Evolutionary conservation across 1,284 basidiomycete species (phyloP).

Genomic region (Apiotrichum mycotoxinovorans): DNA sequence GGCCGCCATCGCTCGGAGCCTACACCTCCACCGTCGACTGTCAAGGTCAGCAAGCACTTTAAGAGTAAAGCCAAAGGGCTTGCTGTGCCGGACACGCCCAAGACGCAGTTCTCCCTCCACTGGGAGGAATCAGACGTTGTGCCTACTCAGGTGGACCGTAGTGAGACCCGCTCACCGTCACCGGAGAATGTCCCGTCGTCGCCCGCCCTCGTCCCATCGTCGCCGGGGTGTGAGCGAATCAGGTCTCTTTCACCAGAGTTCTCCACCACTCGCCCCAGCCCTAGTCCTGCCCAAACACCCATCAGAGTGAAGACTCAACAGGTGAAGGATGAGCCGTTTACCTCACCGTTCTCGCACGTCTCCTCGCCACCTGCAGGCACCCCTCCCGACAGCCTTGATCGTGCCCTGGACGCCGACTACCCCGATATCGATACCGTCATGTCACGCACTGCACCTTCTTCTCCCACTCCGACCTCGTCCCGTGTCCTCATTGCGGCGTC

Average conservation of each 20-base stretch:
- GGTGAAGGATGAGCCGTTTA: slow-evolving; percentile 8
- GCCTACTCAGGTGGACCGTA: not conserved
- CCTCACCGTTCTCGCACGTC: slow-evolving; percentile 13
- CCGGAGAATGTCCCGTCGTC: slow-evolving; percentile 14
- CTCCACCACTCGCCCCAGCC: slow-evolving; percentile 4
- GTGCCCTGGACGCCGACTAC: not conserved
- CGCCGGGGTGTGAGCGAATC: slow-evolving; percentile 1
- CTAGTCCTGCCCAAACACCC: not conserved
- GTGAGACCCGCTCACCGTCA: not conserved
- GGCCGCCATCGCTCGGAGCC: slow-evolving; percentile 2
- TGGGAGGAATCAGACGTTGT: slow-evolving; percentile 25
- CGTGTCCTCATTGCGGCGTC: slow-evolving; percentile 11
- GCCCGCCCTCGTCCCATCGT: not conserved
- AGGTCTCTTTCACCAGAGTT: slow-evolving; percentile 24
- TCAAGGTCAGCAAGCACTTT: slow-evolving; percentile 40
- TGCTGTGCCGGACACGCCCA: not conserved
- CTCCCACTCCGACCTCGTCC: slow-evolving; percentile 8
- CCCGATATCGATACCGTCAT: not conserved
- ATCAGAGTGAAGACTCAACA: not conserved
- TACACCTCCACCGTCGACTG: not conserved
- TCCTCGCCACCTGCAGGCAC: slow-evolving; percentile 1
- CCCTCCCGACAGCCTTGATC: slow-evolving; percentile 2
- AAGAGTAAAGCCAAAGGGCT: not conserved
- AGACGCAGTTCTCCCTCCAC: slow-evolving; percentile 16
- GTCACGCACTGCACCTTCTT: slow-evolving; percentile 6